phyloP scores from a whole-genome alignment of 2,329 filamentous ascomycete species.

The Talaromyces sp. region DNA sequence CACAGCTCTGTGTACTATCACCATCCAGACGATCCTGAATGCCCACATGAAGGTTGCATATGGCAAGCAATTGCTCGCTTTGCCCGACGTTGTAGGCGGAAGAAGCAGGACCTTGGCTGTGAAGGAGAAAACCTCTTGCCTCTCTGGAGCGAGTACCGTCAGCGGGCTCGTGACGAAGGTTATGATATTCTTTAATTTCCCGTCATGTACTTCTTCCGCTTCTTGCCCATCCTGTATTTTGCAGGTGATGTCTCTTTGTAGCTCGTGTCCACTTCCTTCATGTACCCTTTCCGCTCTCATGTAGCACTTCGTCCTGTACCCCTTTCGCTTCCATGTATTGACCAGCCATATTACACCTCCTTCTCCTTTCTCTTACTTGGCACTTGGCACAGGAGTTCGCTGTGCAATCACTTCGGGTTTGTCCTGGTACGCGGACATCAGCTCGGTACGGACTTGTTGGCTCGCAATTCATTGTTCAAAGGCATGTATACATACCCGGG shows the following conservation, averaged over 20 bases:
- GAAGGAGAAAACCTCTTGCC: conserved; percentile 14
- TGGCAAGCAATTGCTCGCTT: conserved; percentile 20
- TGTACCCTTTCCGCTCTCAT: neutral
- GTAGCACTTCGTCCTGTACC: neutral
- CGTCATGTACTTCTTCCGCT: conserved; percentile 19
- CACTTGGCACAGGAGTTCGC: conserved; percentile 1
- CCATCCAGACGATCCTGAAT: neutral
- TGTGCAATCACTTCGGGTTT: neutral
- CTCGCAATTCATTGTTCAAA: neutral
- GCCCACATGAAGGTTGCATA: conserved; percentile 16
- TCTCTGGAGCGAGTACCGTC: conserved; percentile 19
- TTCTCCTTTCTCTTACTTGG: neutral
- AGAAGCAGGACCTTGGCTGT: neutral
- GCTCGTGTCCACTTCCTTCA: neutral
- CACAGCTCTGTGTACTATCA: conserved; percentile 18
- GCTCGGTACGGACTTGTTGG: neutral
- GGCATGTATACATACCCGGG: neutral
- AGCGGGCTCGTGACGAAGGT: conserved; percentile 16
- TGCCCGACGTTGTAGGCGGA: neutral
- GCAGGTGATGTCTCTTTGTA: neutral
- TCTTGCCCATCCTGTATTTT: conserved; percentile 10
- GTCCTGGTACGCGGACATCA: conserved; percentile 8
- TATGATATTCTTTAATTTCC: conserved; percentile 13
- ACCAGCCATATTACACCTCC: neutral
- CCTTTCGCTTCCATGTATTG: neutral